Percentiles rank a stretch among this genome's conserved stretches.
Evolutionary conservation across 2,329 filamentous ascomycete genomes (phyloP).

Genomic region (Stachybotrys elegans): DNA sequence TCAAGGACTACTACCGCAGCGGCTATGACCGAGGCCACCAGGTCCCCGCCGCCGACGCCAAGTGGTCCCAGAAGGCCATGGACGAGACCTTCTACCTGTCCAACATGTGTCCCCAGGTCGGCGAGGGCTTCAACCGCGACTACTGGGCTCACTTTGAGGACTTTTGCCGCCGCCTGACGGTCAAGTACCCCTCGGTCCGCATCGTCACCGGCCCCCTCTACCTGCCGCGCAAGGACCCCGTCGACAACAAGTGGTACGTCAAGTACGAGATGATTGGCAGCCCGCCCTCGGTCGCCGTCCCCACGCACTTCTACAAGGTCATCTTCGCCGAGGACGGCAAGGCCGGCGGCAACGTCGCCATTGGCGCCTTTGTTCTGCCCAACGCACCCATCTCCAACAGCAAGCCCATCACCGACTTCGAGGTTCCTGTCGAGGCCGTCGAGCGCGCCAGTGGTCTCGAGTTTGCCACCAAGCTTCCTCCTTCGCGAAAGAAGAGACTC

Average conservation of each 20-base stretch:
- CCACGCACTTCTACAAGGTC: conserved; percentile 99
- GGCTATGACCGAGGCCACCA: conserved; percentile 97
- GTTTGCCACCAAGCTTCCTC: conserved; percentile 76
- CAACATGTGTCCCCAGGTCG: conserved; percentile 99
- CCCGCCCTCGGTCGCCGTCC: conserved; percentile 90
- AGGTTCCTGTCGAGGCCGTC: conserved; percentile 88
- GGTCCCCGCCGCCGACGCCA: conserved; percentile 91
- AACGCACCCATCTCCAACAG: conserved; percentile 85
- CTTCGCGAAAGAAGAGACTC: conserved; percentile 67
- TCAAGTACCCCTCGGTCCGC: conserved; percentile 77
- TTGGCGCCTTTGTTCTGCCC: conserved; percentile 92
- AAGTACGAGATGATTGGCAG: conserved; percentile 92
- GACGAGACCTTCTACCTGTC: conserved; percentile 87
- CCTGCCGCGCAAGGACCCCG: conserved; percentile 73
- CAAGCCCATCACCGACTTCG: conserved; percentile 85
- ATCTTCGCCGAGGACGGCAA: conserved; percentile 87
- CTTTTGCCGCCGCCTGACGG: conserved; percentile 82
- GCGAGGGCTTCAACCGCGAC: conserved; percentile 96
- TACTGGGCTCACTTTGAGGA: conserved; percentile 99
- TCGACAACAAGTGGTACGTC: conserved; percentile 92
- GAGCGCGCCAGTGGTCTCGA: conserved; percentile 90
- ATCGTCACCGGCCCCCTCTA: conserved; percentile 94
- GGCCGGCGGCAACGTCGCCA: conserved; percentile 67
- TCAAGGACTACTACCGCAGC: conserved; percentile 91
- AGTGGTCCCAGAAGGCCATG: conserved; percentile 93